phyloP scores from a whole-genome alignment of 116 monocot species.

The Papilionanthe hybrid region DNA sequence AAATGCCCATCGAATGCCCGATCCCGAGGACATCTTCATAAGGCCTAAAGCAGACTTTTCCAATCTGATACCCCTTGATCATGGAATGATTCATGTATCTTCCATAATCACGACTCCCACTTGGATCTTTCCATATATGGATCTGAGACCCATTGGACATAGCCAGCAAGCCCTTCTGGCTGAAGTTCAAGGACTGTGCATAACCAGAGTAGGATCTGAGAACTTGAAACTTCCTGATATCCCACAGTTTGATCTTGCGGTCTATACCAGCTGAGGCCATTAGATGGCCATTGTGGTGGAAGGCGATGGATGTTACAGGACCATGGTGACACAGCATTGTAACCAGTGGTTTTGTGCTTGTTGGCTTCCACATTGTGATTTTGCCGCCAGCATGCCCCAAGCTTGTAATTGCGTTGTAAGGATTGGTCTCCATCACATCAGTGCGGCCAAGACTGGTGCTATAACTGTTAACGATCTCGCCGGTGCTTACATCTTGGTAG shows the following conservation, averaged over 20 bases:
- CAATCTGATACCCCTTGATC: conserved; percentile 78
- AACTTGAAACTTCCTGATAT: conserved; percentile 77
- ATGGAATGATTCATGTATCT: conserved; percentile 80
- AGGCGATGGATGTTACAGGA: conserved; percentile 64
- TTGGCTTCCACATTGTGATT: conserved; percentile 97
- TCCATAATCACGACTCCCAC: conserved; percentile 35
- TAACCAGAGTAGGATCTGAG: conserved; percentile 33
- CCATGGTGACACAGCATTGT: conserved; percentile 79
- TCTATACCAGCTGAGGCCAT: conserved; percentile 86
- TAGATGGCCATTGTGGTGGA: conserved; percentile 61
- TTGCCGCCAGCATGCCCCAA: conserved; percentile 77
- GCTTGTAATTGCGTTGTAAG: conserved; percentile 63
- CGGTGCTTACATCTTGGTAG: conserved; percentile 92
- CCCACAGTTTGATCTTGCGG: conserved; percentile 89
- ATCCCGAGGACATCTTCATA: conserved; percentile 88
- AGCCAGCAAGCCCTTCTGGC: conserved; percentile 83
- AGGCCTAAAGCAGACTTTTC: conserved; percentile 61
- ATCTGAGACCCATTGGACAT: conserved; percentile 56
- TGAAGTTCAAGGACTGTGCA: conserved; percentile 73
- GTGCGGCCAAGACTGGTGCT: conserved; percentile 75
- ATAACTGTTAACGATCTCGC: conserved; percentile 66
- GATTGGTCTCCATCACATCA: conserved; percentile 63
- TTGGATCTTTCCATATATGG: conserved; percentile 63
- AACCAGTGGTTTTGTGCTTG: conserved; percentile 59
- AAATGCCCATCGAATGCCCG: conserved; percentile 77